phyloP scores from a whole-genome alignment of 2,329 filamentous ascomycete species.

The Biscogniauxia mediterranea region DNA sequence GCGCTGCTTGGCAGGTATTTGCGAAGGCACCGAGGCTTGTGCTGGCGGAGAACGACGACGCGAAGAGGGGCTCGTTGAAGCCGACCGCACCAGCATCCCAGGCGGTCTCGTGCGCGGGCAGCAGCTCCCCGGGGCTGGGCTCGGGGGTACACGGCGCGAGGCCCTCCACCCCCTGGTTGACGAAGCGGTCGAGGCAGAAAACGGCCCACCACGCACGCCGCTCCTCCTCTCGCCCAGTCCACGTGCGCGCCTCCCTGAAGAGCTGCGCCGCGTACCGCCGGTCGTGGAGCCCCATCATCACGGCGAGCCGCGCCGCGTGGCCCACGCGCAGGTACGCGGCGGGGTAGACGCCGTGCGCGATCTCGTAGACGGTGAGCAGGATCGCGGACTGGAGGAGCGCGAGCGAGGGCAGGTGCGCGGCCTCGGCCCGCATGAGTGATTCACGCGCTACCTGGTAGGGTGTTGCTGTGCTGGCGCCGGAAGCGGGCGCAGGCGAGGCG shows the following conservation, averaged over 20 bases:
- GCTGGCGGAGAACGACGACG: slow-evolving; percentile 16
- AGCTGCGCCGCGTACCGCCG: slow-evolving; percentile 27
- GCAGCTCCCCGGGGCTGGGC: slow-evolving; percentile 24
- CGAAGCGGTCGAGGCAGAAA: slow-evolving; percentile 33
- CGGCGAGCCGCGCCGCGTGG: slow-evolving; percentile 22
- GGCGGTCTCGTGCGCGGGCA: slow-evolving; percentile 27
- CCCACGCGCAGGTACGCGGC: slow-evolving; percentile 32
- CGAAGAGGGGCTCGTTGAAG: slow-evolving; percentile 27
- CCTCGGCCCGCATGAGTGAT: slow-evolving; percentile 19
- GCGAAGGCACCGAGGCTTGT: slow-evolving; percentile 29
- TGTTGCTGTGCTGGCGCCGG: no score
- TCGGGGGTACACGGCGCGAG: slow-evolving; percentile 28
- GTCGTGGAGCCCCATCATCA: slow-evolving; percentile 28
- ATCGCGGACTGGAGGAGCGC: slow-evolving; percentile 28
- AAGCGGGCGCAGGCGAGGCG: not conserved
- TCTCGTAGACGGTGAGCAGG: slow-evolving; percentile 33
- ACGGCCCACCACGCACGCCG: slow-evolving; percentile 35
- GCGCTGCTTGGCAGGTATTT: slow-evolving; percentile 32
- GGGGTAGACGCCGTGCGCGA: slow-evolving; percentile 36
- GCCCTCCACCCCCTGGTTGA: slow-evolving; percentile 20
- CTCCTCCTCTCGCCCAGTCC: slow-evolving; percentile 33
- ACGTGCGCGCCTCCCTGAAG: slow-evolving; percentile 27
- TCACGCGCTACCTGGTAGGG: slow-evolving; percentile 17
- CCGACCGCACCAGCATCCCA: slow-evolving; percentile 31
- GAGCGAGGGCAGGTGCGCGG: slow-evolving; percentile 23